Percentiles rank a stretch among this genome's conserved stretches.
phyloP scores from a whole-genome alignment of 768 basidiomycete genomes.

The Leccinum longicurvipes region DNA sequence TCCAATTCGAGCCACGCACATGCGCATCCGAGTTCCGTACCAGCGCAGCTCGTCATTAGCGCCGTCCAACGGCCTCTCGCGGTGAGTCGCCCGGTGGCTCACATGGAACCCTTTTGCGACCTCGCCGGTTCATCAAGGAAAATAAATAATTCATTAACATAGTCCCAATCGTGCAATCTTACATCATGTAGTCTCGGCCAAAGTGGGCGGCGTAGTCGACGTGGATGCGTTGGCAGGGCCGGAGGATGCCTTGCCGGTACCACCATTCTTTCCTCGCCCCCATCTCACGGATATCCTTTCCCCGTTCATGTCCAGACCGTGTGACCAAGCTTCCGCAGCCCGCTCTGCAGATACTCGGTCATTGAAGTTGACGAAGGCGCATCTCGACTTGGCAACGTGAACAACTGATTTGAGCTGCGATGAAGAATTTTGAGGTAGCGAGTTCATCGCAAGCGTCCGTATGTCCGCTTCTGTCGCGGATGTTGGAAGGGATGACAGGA shows the following conservation, averaged over 20 bases:
- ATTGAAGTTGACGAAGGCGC: constrained; percentile 91
- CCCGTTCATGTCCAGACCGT: constrained; percentile 83
- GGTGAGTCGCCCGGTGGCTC: background rate
- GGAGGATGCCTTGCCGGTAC: constrained; percentile 33
- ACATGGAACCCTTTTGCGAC: background rate
- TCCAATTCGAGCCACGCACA: constrained; percentile 41
- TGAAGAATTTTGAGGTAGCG: constrained; percentile 61
- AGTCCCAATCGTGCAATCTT: background rate
- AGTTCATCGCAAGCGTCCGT: constrained; percentile 66
- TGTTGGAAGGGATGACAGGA: constrained; percentile 71
- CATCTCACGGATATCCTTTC: constrained; percentile 76
- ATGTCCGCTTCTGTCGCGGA: constrained; percentile 70
- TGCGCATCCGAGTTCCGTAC: constrained; percentile 37
- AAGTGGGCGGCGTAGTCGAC: constrained; percentile 2
- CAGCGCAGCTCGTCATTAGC: background rate
- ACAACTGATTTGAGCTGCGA: constrained; percentile 78
- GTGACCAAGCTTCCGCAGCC: constrained; percentile 87
- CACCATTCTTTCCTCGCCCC: constrained; percentile 69
- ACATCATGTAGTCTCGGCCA: constrained; percentile 14
- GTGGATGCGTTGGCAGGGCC: background rate
- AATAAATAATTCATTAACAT: background rate
- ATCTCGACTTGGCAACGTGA: constrained; percentile 79
- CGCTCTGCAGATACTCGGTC: constrained; percentile 79
- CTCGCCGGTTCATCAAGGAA: background rate
- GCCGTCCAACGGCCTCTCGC: background rate